Evolutionary conservation across 495 filamentous ascomycete genomes (phyloP), one percentile per base, ranked within the genome.

Genomic region (Trichoderma orchidacearum): DNA sequence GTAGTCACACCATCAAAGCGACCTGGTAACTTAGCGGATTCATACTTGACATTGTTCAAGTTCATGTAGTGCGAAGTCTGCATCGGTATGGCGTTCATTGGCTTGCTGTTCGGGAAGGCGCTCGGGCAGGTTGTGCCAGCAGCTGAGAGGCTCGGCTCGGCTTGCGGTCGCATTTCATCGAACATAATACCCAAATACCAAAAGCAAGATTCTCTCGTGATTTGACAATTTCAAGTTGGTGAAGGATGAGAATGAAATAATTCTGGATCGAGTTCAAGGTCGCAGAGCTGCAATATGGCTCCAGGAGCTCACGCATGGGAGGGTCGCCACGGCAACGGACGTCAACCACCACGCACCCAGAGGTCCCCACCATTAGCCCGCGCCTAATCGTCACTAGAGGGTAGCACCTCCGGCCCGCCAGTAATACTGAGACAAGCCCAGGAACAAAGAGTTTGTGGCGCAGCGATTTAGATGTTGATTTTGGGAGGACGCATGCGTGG

Each of bases 11-110:
- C 25, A 63, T 62, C 27, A 66, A 60, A 1, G 59, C 30, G n/a
- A 30, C 54, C 23, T 51, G 9, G 64, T 62, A 74, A 68, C 58
- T 76, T 74, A 58, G 73, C 65, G 55, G 80, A 77, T 38, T 77
- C 73, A 34, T 75, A 67, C 45, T 75, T 73, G 30, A 84, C 59
- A 51, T 71, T 72, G 54, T 66, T 67, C 71, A 82, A 73, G 61
- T 77, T 77, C 64, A 77, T 69, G 58, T 82, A 82, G n/a, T 77
- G 78, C 5, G 72, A 66, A 27, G 67, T 71, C 58, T 74, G 71
- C 61, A 81, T 77, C 38, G 72, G 68, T 61, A 76, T 67, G 13
- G 74, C 65, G 57, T 80, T 71, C 53, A 76, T 71, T 13, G 62
- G 66, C 36, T 61, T 69, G 35, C 60, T 53, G 57, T 62, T 56